Evolutionary conservation across 306 rosid genomes (phyloP), one percentile per base, ranked within the genome.

Genomic region (Amphicarpaea edgeworthii): DNA sequence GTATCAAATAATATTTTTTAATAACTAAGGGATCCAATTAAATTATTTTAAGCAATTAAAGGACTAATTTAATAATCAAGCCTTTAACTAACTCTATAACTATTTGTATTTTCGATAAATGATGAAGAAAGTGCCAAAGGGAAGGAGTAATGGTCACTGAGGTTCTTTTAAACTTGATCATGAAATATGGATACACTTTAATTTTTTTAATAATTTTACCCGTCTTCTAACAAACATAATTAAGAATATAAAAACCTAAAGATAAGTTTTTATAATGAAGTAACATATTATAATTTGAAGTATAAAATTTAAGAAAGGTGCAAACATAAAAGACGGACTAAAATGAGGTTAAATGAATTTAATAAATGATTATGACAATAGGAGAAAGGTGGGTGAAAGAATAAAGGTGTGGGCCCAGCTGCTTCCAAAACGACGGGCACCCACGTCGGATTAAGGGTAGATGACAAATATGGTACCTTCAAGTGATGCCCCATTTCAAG

Each of bases 401-500:
- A 88, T 86, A 85, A 88, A 86, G 85, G 68, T 0, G 80, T n/a
- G 93, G 95, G 12, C 92, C 96, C 81, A 85, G 81, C 51, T 82
- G 97, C 81, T 76, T 78, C 90, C 90, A 84, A 88, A 85, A 82
- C 88, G 87, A 89, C 82, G 88, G 87, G 87, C 93, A 91, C 46
- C 82, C 86, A 88, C 88, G 90, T 89, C 73, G 86, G 92, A 88
- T 57, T 79, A 65, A 68, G 62, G 84, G 77, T 76, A 86, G 67
- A 63, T 75, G 97, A 87, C 96, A 89, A 89, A 89, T 81, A 80
- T 81, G 91, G 88, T 93, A 88, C 82, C 82, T 87, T 87, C 91
- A 86, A 79, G 16, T 15, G 41, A 63, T 83, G 80, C 68, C 96
- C 91, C 92, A 86, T 82, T 42, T 66, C 72, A 78, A 89, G 97